A percentile compares a stretch with the other conserved stretches of the same genome.
Evolutionary conservation across 345 rosid genomes (phyloP).

Genomic region (Acer saccharum): DNA sequence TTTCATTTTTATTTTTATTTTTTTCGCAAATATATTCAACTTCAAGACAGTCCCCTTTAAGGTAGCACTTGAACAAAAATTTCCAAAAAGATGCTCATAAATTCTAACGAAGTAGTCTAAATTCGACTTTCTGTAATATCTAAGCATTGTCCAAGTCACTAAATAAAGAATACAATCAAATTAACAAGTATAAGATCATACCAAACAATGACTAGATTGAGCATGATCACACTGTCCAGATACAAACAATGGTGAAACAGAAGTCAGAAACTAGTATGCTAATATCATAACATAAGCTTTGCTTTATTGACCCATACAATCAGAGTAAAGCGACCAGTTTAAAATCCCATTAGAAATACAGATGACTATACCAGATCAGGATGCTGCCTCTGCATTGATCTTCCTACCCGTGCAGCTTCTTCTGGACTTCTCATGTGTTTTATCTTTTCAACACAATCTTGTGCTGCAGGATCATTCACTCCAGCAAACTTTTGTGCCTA

Average conservation of each 20-base stretch:
- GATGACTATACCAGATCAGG: slow-evolving; percentile 62
- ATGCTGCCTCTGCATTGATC: slow-evolving; percentile 60
- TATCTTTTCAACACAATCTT: slow-evolving; percentile 61
- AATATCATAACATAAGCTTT: background rate
- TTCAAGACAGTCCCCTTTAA: too few relatives aligned
- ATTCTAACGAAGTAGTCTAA: background rate
- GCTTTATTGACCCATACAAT: slow-evolving; percentile 10
- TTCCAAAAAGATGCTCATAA: background rate
- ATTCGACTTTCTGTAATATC: background rate
- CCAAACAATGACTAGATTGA: background rate
- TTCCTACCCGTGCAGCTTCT: slow-evolving; percentile 86
- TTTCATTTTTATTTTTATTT: background rate
- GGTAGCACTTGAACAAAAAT: background rate
- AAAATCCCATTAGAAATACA: background rate
- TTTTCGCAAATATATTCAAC: background rate
- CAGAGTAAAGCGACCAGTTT: background rate
- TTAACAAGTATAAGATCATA: background rate
- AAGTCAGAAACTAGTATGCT: slow-evolving; percentile 3
- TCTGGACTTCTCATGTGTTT: slow-evolving; percentile 78
- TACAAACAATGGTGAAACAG: background rate
- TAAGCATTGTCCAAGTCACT: background rate
- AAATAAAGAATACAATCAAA: background rate
- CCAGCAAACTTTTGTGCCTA: slow-evolving; percentile 73
- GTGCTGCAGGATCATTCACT: slow-evolving; percentile 54
- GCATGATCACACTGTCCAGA: background rate